Evolutionary conservation across 2,329 filamentous ascomycete genomes (phyloP).

Genomic region (Aspergillus persii): DNA sequence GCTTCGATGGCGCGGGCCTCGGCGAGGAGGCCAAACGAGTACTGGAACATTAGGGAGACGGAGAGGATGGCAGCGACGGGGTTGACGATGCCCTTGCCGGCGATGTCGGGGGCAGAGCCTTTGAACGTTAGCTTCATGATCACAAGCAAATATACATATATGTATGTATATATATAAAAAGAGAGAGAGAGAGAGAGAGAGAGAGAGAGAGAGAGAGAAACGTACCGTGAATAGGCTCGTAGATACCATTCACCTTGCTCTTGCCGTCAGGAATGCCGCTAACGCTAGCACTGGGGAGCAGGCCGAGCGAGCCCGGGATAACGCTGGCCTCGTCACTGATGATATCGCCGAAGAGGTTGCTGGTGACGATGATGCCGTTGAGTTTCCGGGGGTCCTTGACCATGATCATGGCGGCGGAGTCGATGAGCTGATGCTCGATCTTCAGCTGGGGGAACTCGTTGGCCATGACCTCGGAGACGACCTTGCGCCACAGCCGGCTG

Average conservation of each 20-base stretch:
- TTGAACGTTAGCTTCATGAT: not conserved
- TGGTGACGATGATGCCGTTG: constrained; percentile 88
- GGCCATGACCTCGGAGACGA: constrained; percentile 77
- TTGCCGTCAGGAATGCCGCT: constrained; percentile 83
- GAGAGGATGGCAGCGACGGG: constrained; percentile 89
- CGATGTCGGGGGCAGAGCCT: constrained; percentile 88
- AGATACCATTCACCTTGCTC: constrained; percentile 85
- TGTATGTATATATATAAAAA: not conserved
- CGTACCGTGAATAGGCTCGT: constrained; percentile 93
- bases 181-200: not conserved
- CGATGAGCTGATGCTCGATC: constrained; percentile 86
- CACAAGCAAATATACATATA: not conserved
- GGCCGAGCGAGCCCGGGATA: constrained; percentile 84
- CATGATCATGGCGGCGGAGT: constrained; percentile 97
- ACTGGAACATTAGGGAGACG: constrained; percentile 92
- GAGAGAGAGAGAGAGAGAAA: not conserved
- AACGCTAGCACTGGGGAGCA: constrained; percentile 84
- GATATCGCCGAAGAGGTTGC: constrained; percentile 95
- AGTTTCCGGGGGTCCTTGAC: constrained; percentile 86
- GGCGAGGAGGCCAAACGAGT: constrained; percentile 76
- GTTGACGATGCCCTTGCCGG: constrained; percentile 86
- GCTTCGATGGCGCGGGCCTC: constrained; percentile 78
- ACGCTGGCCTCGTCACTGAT: constrained; percentile 93
- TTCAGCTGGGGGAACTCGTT: constrained; percentile 86
- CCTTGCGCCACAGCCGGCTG: constrained; percentile 83